These are phyloP conservation scores for Ambrosiella beaveri DNA, from an alignment of 2,329 filamentous ascomycete species.

Conservation along the genomic window DNA sequence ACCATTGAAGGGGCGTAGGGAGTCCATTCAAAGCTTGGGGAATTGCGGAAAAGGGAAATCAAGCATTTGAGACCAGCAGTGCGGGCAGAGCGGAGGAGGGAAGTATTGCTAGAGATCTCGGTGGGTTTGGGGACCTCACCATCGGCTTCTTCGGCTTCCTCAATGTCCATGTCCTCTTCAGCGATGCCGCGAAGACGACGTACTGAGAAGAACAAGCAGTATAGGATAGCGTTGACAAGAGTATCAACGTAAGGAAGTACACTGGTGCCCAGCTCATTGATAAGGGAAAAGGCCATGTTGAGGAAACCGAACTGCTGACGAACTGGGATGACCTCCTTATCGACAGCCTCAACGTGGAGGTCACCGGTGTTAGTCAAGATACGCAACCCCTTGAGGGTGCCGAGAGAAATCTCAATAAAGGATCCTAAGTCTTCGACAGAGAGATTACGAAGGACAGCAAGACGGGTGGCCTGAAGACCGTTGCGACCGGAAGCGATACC, in stretches of 20 bases:
- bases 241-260: slow-evolving; percentile 49
- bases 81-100: slow-evolving; percentile 48
- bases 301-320: slow-evolving; percentile 81
- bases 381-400: slow-evolving; percentile 44
- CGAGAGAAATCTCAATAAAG: slow-evolving; percentile 71
- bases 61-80: slow-evolving; percentile 70
- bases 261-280: slow-evolving; percentile 64
- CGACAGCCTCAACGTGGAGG: slow-evolving; percentile 33
- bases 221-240: slow-evolving; percentile 61
- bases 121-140: slow-evolving; percentile 19
- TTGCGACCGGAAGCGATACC: slow-evolving; percentile 60
- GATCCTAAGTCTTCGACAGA: slow-evolving; percentile 54
- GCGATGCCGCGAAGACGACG: slow-evolving; percentile 31
- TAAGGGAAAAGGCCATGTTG: slow-evolving; percentile 77
- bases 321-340: slow-evolving; percentile 40
- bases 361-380: slow-evolving; percentile 32
- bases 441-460: slow-evolving; percentile 67
- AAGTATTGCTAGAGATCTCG: slow-evolving; percentile 26
- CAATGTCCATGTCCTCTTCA: slow-evolving; percentile 19
- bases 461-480: slow-evolving; percentile 63
- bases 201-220: slow-evolving; percentile 59
- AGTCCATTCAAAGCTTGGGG: slow-evolving; percentile 52
- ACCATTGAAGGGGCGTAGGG: slow-evolving; percentile 55
- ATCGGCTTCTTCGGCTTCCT: slow-evolving; percentile 20
- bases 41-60: slow-evolving; percentile 58